Evolutionary conservation across 2,329 filamentous ascomycete genomes (phyloP), one percentile per base, ranked within the genome.

Genomic region (Pyricularia pennisetigena): DNA sequence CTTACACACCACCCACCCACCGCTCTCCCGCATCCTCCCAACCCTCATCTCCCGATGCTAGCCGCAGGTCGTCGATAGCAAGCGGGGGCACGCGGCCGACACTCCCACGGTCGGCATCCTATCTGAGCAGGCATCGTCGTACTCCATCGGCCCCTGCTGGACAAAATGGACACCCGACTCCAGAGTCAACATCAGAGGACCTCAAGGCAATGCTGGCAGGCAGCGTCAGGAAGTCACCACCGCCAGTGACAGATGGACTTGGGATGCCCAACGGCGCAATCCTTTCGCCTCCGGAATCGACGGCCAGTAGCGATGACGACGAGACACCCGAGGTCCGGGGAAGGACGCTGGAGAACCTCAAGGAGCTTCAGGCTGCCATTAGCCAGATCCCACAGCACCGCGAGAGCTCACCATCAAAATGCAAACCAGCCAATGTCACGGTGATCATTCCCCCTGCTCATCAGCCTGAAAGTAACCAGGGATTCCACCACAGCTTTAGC

Each of bases 261-360:
- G 81, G 86, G 71, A 95, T 97, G 78, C 93, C 93, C 61, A 87
- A 88, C 70, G 93, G 92, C 70, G 93, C 92, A 71, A 87, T 97
- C 73, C 91, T 97, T 69, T 97, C 94, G 0, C 94, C 94, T 49
- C 94, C 94, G 10, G 94, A 97, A 74, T 97, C 94, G 41, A 85
- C 86, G 57, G 91, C 90, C 72, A 94, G 90, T 73, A 93, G 94
- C 78, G 94, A 97, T 76, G 93, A 97, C 72, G 93, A 96, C 74
- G 88, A 87, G 72, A 79, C 73, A 28, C 77, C 76, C 2, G 77
- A 82, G 67, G 74, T 80, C 6, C 79, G 82, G 4, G 82, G 80
- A n/a, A 80, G 83, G 65, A 78, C 81, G 66, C 78, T 83, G 12
- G 82, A 83, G 69, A 85, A 82, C 71, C 76, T 86, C n/a, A 81